Base-by-base conservation (phyloP, 192 early-diverging fungal genomes). In the Chytriomyces sp. region DNA sequence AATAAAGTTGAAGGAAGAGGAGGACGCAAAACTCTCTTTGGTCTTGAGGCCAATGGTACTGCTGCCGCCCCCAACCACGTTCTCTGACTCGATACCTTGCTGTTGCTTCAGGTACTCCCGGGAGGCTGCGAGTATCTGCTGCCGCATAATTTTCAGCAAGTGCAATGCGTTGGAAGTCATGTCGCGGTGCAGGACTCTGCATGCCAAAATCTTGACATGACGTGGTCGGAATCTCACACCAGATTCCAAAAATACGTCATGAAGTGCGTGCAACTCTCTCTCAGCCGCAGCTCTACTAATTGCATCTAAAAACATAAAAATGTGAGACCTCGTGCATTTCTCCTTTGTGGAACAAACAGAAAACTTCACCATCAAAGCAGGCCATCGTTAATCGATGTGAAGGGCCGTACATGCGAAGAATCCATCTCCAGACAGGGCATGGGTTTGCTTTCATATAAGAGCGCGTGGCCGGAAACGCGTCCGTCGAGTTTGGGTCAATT, bases 141-240 rank as follows among this genome's bases (percentile, higher is more conserved):
- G 57, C 7, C 74, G 46, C 77, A 88, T 68, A 10, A 67, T 61
- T 65, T 72, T 59, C 23, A 88, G 69, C 16, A 86, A 68, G 61
- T 82, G 77, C n/a, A 88, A 68, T 20, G 86, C 84, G 63, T 86
- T 88, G 67, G 77, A 71, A 1, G 86, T 84, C 86, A 88, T 88
- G 72, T 88, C 82, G 13, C 86, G 81, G 61, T 88, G 86, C 3
- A 88, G 75, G 20, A 88, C 80, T 7, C 86, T 60, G 47, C 86
- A 88, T 2, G 86, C 86, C 11, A 88, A 75, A 44, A 88, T 88
- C 64, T 88, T 88, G 49, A 88, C 73, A 60, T 88, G 87, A 13
- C 85, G 69, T 6, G 87, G 87, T 63, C 78, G 70, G 50, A 88
- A 85, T 13, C 68, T 72, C 8, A 88, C 75, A 20, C 87, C 87